phyloP scores from a whole-genome alignment of 2,329 filamentous ascomycete species.

The Pyrenochaeta sp. region DNA sequence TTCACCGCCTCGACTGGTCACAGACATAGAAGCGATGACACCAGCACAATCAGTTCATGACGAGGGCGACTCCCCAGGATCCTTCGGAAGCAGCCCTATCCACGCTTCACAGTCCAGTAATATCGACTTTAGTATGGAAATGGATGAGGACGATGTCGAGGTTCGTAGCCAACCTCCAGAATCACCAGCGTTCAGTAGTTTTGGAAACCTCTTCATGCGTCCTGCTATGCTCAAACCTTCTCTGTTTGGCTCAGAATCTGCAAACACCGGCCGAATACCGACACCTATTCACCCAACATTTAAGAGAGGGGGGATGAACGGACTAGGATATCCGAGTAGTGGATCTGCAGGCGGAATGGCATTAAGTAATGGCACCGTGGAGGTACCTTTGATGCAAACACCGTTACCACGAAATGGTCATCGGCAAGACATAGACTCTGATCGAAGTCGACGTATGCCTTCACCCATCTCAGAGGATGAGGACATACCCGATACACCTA shows the following conservation, averaged over 20 bases:
- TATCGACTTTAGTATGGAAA: conserved; percentile 45
- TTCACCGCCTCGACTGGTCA: conserved; percentile 35
- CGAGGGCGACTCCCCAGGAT: conserved; percentile 36
- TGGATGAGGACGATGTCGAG: conserved; percentile 46
- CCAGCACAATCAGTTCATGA: conserved; percentile 38
- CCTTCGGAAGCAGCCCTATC: conserved; percentile 24
- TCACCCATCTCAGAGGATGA: conserved; percentile 52
- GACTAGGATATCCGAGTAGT: conserved; percentile 37
- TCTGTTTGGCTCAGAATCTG: conserved; percentile 28
- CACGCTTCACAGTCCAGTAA: conserved; percentile 30
- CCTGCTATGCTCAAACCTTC: conserved; percentile 44
- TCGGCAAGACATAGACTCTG: conserved; percentile 24
- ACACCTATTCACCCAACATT: conserved; percentile 52
- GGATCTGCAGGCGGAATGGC: conserved; percentile 34
- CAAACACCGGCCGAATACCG: conserved; percentile 41
- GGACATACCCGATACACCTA: conserved; percentile 46
- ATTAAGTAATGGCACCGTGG: conserved; percentile 17
- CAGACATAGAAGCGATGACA: conserved; percentile 39
- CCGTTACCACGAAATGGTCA: conserved; percentile 28
- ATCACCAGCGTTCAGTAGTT: conserved; percentile 37
- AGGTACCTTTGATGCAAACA: conserved; percentile 19
- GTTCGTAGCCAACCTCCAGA: conserved; percentile 45
- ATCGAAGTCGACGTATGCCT: conserved; percentile 46
- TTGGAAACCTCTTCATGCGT: conserved; percentile 36
- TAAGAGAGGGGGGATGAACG: conserved; percentile 35